Conservation (phyloP, 768 basidiomycete species). For the Suillus lakei region DNA sequence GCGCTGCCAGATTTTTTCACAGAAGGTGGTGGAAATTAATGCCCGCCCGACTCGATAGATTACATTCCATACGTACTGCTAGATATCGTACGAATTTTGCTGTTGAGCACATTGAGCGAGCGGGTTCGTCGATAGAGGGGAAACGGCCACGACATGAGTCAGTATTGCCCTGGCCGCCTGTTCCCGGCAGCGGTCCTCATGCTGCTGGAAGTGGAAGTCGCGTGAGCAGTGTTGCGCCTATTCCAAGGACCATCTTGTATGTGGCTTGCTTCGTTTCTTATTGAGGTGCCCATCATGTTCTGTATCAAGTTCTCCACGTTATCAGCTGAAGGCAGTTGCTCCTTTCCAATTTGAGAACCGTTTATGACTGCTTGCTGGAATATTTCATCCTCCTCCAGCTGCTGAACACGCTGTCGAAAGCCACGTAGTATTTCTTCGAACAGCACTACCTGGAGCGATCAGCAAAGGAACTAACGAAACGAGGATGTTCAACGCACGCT, state of each 20-base stretch:
- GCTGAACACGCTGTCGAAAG: slow-evolving; percentile 41
- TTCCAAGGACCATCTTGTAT: slow-evolving; percentile 38
- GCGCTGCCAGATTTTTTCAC: slow-evolving; percentile 66
- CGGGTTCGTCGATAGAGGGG: too few relatives aligned
- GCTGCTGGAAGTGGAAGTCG: slow-evolving; percentile 29
- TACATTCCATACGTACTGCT: background rate
- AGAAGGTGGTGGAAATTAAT: slow-evolving; percentile 38
- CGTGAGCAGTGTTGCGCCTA: slow-evolving; percentile 14
- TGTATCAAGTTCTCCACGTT: slow-evolving; percentile 47
- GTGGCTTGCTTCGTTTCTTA: slow-evolving; percentile 15
- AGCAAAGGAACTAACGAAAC: background rate
- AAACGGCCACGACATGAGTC: background rate
- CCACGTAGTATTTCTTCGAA: slow-evolving; percentile 42
- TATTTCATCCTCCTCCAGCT: slow-evolving; percentile 49
- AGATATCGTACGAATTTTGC: background rate
- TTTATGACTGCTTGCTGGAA: slow-evolving; percentile 45
- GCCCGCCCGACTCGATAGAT: background rate
- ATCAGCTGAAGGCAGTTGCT: slow-evolving; percentile 39
- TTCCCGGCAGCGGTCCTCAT: slow-evolving; percentile 30
- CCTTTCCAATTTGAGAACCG: slow-evolving; percentile 40
- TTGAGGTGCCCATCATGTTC: slow-evolving; percentile 41
- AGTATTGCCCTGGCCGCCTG: slow-evolving; percentile 16
- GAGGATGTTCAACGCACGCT: slow-evolving; percentile 34
- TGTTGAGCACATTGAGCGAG: background rate
- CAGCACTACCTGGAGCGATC: slow-evolving; percentile 30